Evolutionary conservation across 225 moss, liverwort and hornwort genomes (phyloP), one percentile per base, ranked within the genome.

Genomic region (Pseudoscleropodium purum): DNA sequence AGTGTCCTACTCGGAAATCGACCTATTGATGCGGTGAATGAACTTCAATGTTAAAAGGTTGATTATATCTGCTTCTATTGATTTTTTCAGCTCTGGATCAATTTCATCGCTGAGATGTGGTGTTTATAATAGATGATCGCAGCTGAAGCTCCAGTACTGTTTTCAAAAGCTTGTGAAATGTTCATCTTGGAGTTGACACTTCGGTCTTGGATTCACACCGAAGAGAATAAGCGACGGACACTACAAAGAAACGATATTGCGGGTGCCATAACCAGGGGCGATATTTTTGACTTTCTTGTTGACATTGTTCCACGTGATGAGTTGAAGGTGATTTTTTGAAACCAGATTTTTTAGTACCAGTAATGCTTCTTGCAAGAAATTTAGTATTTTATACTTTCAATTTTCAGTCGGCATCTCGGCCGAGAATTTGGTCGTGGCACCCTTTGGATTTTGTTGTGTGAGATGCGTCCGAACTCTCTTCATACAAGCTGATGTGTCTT

Each of bases 101-200:
- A 75, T 80, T 51, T 86, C 66, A 74, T 57, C 26, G 66, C 62
- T 89, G 79, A 92, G 72, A 79, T 86, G 41, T 91, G 79, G 52
- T 66, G 54, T 79, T 81, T 54, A 25, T n/a, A 79, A 74, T 94
- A 98, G 96, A 98, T 98, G 98, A 98, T 98, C 61, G 96, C 97
- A 75, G 97, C 97, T 59, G 98, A 98, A 92, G 98, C 98, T 66
- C 97, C 97, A 52, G 97, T 98, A 6, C 92, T 98, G 15, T 98
- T 97, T 90, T 96, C 98, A 9, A 98, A 98, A 90, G 98, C 98
- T 60, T 98, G 96, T 80, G 98, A 98, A 90, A 98, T 98, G 98
- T 98, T 98, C 89, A 97, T 97, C 87, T 91, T 98, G 92, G 98
- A 98, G 87, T 93, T 98, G 83, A 98, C 97, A 16, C 92, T 96